Evolutionary conservation across 2,329 filamentous ascomycete species (phyloP).

Genomic region (Boeremia lycopersici): DNA sequence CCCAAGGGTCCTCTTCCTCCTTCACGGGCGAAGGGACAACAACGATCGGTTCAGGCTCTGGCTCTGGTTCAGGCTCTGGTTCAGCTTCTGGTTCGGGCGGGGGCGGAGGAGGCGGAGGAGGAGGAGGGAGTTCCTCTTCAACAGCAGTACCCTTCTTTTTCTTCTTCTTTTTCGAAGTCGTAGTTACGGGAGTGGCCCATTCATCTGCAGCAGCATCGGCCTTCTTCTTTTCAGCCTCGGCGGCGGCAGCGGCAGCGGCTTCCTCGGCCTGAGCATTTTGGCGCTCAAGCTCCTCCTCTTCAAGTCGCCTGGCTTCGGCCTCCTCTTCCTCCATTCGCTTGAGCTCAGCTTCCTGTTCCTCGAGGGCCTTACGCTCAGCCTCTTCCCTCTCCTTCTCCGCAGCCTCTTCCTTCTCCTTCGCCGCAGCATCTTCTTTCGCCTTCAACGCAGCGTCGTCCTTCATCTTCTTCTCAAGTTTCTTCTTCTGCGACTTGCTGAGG

Average conservation of each 20-base stretch:
- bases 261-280: slow-evolving; percentile 34
- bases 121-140: slow-evolving; percentile 26
- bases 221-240: slow-evolving; percentile 37
- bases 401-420: slow-evolving; percentile 23
- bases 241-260: slow-evolving; percentile 22
- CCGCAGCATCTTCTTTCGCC: slow-evolving; percentile 28
- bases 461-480: slow-evolving; percentile 46
- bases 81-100: slow-evolving; percentile 44
- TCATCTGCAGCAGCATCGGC: slow-evolving; percentile 45
- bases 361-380: slow-evolving; percentile 24
- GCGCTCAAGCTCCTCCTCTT: slow-evolving; percentile 33
- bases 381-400: slow-evolving; percentile 27
- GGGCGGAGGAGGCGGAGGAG: slow-evolving; percentile 28
- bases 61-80: slow-evolving; percentile 44
- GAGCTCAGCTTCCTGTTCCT: slow-evolving; percentile 31
- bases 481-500: slow-evolving; percentile 38
- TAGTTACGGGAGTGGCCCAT: slow-evolving; percentile 26
- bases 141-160: slow-evolving; percentile 30
- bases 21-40: slow-evolving; percentile 39
- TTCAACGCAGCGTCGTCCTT: slow-evolving; percentile 38
- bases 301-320: slow-evolving; percentile 33
- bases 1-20: slow-evolving; percentile 38
- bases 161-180: slow-evolving; percentile 46
- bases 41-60: slow-evolving; percentile 36
- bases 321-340: slow-evolving; percentile 21